Base-by-base conservation (phyloP, 176 grass and related monocot species). In the Chloris gayana region DNA sequence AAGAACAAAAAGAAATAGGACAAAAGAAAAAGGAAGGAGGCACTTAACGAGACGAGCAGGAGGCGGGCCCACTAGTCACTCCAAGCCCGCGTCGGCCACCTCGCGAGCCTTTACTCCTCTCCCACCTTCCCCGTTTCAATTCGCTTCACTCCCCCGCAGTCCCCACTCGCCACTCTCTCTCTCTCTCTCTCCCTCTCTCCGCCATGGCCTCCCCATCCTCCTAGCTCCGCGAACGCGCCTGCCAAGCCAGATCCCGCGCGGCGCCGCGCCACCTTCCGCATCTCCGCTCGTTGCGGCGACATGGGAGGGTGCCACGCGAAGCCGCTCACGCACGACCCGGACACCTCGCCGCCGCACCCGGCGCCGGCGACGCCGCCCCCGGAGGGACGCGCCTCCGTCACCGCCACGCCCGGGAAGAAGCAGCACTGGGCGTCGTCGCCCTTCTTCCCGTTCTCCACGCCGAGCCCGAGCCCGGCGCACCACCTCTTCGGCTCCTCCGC, bases 231-330 rank as follows among this genome's bases (percentile, higher is more conserved):
- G 11, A 25, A 9, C 29, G 17, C 60, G 3, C 61, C 32, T 54
- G 24, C 6, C 24, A 22, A 38, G 30, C 74, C 53, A 88, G 80
- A 88, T 89, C 82, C 77, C 88, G 80, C 30, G 27, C 74, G 82
- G 37, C 41, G 86, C 82, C 84, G 33, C 66, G 22, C 22, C 54
- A 24, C 41, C 25, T 17, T 37, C 10, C 75, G 58, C 54, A 1
- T 18, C 13, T 8, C 18, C 17, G 32, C 64, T 26, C 46, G 8
- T 42, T 6, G 18, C 50, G 57, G 22, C 57, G 13, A 11, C 33
- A 97, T 90, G 87, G 82, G 91, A 78, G 74, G 85, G 39, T 87
- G 88, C 82, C 64, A 93, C 85, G 64, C 78, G 38, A 65, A 87
- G 85, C 88, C 89, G 71, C 90, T 84, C 39, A 85, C 69, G 15